Evolutionary conservation across 169 alveolate genomes (phyloP).

Genomic region (Plasmodium chabaudi): DNA sequence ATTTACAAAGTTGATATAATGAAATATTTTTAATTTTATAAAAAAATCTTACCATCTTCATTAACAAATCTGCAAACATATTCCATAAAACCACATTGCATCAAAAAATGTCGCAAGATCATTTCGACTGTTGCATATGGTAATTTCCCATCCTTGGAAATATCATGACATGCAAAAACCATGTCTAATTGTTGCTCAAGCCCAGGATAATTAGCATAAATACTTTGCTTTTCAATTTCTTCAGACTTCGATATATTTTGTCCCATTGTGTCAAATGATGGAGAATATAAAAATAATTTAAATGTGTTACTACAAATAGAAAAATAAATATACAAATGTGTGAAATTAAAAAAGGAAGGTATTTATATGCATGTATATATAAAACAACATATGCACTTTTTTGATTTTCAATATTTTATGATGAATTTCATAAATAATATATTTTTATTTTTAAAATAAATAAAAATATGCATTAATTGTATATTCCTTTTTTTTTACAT

Average conservation of each 20-base stretch:
- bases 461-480: neutral
- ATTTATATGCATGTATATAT: no score
- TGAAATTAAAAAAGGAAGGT: neutral
- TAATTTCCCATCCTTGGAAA: conserved; percentile 82
- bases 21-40: neutral
- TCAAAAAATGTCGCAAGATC: conserved; percentile 86
- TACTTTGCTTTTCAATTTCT: conserved; percentile 56
- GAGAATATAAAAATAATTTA: conserved; percentile 16
- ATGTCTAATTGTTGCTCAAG: conserved; percentile 86
- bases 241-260: conserved; percentile 56
- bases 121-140: conserved; percentile 87
- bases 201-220: conserved; percentile 84
- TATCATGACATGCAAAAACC: conserved; percentile 87
- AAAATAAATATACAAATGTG: neutral
- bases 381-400: no score
- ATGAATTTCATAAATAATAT: no score
- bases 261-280: conserved; percentile 34
- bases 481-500: neutral
- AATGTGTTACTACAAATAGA: neutral
- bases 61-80: conserved; percentile 83
- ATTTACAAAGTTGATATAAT: neutral
- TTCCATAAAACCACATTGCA: conserved; percentile 88
- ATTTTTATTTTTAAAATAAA: no score
- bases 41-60: conserved; percentile 79
- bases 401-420: no score